Evolutionary conservation across 306 rosid genomes (phyloP), one percentile per base, ranked within the genome.

Genomic region (Psophocarpus tetragonolobus): DNA sequence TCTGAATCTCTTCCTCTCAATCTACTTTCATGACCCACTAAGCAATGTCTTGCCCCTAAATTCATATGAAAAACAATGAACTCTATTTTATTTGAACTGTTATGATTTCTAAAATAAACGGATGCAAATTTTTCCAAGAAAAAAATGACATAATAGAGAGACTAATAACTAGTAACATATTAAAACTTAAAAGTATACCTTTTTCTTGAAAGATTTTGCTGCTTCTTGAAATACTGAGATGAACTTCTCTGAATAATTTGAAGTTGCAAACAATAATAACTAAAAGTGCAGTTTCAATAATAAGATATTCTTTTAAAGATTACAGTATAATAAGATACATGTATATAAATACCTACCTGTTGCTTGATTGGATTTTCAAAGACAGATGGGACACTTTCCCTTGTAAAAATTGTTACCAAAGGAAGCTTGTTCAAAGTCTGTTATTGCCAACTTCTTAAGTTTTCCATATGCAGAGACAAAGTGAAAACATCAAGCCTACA

Each of bases 371-470:
- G 66, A 82, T 92, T 94, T 88, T 94, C 98, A 81, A 94, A 94
- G 71, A 94, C 73, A 39, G 83, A 51, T 39, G 94, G 89, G 27
- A 97, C 98, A 68, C 78, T 90, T 86, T 94, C 98, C 86, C 90
- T 88, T 0, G 98, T 89, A 80, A 94, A 94, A 36, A 62, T 80
- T 27, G 88, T 91, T 39, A 94, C 97, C 85, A 94, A 75, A 42
- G 98, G 98, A 82, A 94, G 89, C 89, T 92, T 94, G 89, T 92
- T 92, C 97, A 87, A 92, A 94, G 62, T 92, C 89, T 0, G 80
- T 83, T 78, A 94, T 87, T 57, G 86, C 81, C 56, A 97, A 88
- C 85, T 92, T 92, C 0, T 50, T 87, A 75, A 94, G 90, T 74
- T 88, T 73, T 21, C 97, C 93, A 73, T 82, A 97, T 94, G 90